These are phyloP conservation scores for Aristolochia fimbriata DNA, from an alignment of 164 flowering plant species.

Conservation along the genomic window DNA sequence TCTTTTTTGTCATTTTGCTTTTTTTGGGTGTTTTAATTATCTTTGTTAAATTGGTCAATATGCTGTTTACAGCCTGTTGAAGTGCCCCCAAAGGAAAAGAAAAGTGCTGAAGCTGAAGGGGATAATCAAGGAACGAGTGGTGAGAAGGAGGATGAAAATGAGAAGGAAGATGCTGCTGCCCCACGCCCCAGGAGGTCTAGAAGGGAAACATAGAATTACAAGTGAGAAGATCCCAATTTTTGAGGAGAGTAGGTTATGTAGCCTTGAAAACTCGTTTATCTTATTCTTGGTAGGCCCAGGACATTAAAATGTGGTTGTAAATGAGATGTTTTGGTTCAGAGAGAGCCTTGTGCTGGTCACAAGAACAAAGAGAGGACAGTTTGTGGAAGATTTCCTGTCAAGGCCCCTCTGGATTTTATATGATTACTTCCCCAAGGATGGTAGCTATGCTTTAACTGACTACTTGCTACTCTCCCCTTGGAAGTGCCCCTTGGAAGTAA, in stretches of 20 bases:
- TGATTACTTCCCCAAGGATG: too few relatives aligned
- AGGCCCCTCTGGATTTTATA: too few relatives aligned
- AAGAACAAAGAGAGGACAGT: neutral
- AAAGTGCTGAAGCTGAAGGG: constrained; percentile 12
- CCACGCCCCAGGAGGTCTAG: constrained; percentile 41
- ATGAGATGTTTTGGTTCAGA: constrained; percentile 1
- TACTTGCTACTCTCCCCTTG: neutral
- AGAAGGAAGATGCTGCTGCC: constrained; percentile 33
- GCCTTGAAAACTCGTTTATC: neutral
- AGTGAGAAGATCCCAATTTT: constrained; percentile 4
- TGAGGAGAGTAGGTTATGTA: constrained; percentile 3
- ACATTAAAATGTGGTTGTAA: constrained; percentile 3
- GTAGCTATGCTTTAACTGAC: too few relatives aligned
- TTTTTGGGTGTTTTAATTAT: neutral
- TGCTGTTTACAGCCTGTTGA: constrained; percentile 15
- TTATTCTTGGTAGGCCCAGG: neutral
- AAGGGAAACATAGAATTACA: constrained; percentile 27
- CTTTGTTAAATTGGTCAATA: neutral
- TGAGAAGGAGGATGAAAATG: constrained; percentile 32
- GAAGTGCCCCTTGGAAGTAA: too few relatives aligned
- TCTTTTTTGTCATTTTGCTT: neutral
- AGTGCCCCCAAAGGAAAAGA: constrained; percentile 11
- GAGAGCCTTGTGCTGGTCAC: neutral
- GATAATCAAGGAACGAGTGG: constrained; percentile 22
- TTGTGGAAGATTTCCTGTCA: neutral